Evolutionary conservation across 2,329 filamentous ascomycete genomes (phyloP), one percentile per base, ranked within the genome.

Genomic region (Tympanopsis confertula): DNA sequence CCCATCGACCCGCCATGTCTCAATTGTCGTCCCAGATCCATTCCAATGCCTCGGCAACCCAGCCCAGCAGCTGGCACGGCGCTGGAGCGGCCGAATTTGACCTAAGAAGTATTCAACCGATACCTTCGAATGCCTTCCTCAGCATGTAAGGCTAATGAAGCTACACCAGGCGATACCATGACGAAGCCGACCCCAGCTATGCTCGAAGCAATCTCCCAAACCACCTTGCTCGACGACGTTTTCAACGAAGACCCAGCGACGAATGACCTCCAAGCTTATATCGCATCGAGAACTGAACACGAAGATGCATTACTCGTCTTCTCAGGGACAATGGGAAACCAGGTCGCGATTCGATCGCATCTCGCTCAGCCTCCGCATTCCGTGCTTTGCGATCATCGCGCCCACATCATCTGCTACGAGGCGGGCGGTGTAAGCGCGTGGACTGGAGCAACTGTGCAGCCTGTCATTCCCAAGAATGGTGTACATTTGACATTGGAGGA

Each of bases 241-340:
- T 82, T 79, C 51, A 60, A 66, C 47, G 81, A 86, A 57, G 83
- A 87, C 50, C 65, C 72, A 0, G 82, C 78, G 1, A 88, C 84
- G 7, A 72, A 68, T 39, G 61, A 65, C 20, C 71, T 88, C 35
- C 79, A 88, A 54, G 53, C 65, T 32, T 74, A 78, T 51, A 65
- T 87, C 32, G 78, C 82, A 14, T 53, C 66, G 5, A 65, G 85
- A 2, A 74, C 80, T 2, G 69, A 69, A 42, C 81, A 86, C 48
- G 73, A 82, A 48, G 71, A 71, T 26, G 78, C 69, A 0, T 61
- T 87, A 2, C 74, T 88, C 41, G 82, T 88, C 32, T 68, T 86
- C 45, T 83, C 78, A 0, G 84, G 84, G 4, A 88, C 83, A 2
- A 87, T 88, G 82, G 83, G 81, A 24, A 88, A 88, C 58, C 83